Evolutionary conservation across 1,284 basidiomycete genomes (phyloP).

Genomic region (Wolfiporia cocos): DNA sequence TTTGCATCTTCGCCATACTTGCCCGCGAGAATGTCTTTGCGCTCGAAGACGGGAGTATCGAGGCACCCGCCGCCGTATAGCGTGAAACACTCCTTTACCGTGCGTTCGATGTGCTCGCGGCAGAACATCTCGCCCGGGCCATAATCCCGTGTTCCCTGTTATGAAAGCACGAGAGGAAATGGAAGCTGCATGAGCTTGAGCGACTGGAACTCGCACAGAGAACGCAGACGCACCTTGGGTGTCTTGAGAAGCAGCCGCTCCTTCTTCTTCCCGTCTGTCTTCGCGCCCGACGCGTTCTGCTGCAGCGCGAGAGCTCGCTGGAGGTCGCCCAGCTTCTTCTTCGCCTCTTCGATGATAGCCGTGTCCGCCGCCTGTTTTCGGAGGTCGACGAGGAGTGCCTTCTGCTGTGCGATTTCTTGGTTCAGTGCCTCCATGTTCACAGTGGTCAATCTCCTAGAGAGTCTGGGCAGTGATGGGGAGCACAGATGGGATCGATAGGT

Average conservation of each 20-base stretch:
- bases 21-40: slow-evolving; percentile 91
- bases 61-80: slow-evolving; percentile 89
- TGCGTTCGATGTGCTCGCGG: slow-evolving; percentile 85
- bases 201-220: slow-evolving; percentile 6
- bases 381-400: slow-evolving; percentile 51
- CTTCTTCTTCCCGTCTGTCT: slow-evolving; percentile 48
- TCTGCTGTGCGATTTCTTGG: slow-evolving; percentile 46
- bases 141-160: slow-evolving; percentile 92
- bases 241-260: slow-evolving; percentile 73
- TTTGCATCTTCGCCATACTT: slow-evolving; percentile 99
- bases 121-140: slow-evolving; percentile 93
- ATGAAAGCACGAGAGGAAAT: neutral
- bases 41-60: slow-evolving; percentile 97
- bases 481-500: slow-evolving; percentile 7
- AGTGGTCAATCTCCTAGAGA: slow-evolving; percentile 11
- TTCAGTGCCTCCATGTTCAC: slow-evolving; percentile 12
- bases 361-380: slow-evolving; percentile 46
- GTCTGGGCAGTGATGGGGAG: neutral
- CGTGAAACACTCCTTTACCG: slow-evolving; percentile 86
- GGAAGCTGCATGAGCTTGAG: slow-evolving; percentile 21
- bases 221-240: slow-evolving; percentile 55
- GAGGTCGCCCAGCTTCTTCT: slow-evolving; percentile 64
- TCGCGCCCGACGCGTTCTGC: slow-evolving; percentile 32
- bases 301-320: slow-evolving; percentile 49
- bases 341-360: slow-evolving; percentile 51